phyloP scores from a whole-genome alignment of 345 rosid genomes.

The Eucalyptus cloeziana region DNA sequence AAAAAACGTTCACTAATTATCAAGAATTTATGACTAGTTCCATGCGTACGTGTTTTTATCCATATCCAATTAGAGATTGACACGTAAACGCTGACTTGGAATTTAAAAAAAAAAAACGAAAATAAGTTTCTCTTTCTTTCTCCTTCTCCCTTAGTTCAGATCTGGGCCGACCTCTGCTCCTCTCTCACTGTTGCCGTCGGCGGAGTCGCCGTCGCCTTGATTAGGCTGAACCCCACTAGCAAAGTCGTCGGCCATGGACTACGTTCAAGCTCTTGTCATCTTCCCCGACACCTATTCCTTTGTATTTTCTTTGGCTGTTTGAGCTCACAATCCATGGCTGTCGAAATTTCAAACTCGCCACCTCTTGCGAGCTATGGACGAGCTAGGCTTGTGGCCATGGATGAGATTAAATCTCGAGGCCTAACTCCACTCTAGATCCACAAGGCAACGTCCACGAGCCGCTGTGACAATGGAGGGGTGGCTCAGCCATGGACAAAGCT shows the following conservation, averaged over 20 bases:
- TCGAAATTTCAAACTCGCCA: not conserved
- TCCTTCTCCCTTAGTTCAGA: not conserved
- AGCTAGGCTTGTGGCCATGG: not conserved
- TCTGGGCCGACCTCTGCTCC: not conserved
- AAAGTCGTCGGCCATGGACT: not conserved
- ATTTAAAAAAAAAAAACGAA: too few relatives aligned
- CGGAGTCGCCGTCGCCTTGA: not conserved
- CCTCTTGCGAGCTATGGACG: not conserved
- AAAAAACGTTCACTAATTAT: not conserved
- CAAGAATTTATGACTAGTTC: not conserved
- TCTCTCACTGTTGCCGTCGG: too few relatives aligned
- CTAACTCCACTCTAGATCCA: not conserved
- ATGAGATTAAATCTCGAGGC: not conserved
- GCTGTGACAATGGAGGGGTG: not conserved
- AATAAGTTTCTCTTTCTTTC: not conserved
- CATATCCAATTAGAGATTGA: too few relatives aligned
- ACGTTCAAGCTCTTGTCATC: not conserved
- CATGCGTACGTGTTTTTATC: not conserved
- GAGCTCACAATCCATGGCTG: not conserved
- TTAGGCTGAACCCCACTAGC: not conserved
- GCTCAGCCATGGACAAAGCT: not conserved
- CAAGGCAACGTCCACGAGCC: not conserved
- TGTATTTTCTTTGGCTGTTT: too few relatives aligned
- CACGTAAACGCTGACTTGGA: too few relatives aligned
- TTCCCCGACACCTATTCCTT: not conserved